Conservation (phyloP, 768 basidiomycete genomes). For the Naganishia randhawae region DNA sequence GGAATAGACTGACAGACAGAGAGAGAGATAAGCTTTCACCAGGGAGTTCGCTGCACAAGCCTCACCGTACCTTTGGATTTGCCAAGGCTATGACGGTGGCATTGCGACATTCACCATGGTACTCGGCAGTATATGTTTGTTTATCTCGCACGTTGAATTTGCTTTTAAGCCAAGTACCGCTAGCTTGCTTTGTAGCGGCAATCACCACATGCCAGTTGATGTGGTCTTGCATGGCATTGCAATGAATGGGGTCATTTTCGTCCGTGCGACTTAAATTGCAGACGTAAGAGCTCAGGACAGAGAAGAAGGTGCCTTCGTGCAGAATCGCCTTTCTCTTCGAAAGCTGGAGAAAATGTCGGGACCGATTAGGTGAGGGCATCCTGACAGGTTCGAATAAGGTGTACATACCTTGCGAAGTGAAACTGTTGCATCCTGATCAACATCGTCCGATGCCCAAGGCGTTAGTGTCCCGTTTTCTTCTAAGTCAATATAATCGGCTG, state of each 20-base stretch:
- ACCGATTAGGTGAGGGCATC: not conserved
- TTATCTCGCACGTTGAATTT: slow-evolving; percentile 13
- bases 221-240: not conserved
- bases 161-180: slow-evolving; percentile 13
- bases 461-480: not conserved
- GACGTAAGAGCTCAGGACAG: slow-evolving; percentile 23
- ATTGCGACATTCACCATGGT: slow-evolving; percentile 13
- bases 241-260: slow-evolving; percentile 1
- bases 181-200: not conserved
- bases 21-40: not conserved
- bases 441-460: not conserved
- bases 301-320: slow-evolving; percentile 29
- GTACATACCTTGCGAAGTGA: slow-evolving; percentile 11
- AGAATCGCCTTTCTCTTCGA: slow-evolving; percentile 25
- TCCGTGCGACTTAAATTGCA: slow-evolving; percentile 21
- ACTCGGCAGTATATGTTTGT: slow-evolving; percentile 6
- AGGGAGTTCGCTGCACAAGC: not conserved
- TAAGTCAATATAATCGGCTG: too few relatives aligned
- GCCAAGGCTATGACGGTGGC: slow-evolving; percentile 18
- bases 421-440: slow-evolving; percentile 1
- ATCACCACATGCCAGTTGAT: slow-evolving; percentile 18
- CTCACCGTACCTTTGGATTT: not conserved
- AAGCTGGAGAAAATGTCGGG: not conserved
- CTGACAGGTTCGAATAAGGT: too few relatives aligned
- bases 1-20: not conserved